Conservation (phyloP, 2,329 filamentous ascomycete genomes). For the Aspergillus sergii region DNA sequence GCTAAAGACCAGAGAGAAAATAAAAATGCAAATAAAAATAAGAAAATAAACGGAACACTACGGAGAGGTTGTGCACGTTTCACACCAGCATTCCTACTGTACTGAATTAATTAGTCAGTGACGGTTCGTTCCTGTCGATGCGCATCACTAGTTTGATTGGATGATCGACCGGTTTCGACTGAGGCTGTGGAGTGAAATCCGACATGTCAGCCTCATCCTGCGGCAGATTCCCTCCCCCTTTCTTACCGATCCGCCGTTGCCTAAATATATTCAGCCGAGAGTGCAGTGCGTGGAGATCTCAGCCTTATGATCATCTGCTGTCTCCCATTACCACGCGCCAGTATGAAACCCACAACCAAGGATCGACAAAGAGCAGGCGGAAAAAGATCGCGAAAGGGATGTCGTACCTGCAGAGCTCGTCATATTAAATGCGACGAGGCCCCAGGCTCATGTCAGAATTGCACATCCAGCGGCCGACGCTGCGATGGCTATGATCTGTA, state of each 20-base stretch:
- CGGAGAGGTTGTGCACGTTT: too few relatives aligned
- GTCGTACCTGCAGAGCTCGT: not conserved
- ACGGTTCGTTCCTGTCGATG: not conserved
- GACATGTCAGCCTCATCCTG: too few relatives aligned
- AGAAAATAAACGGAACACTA: too few relatives aligned
- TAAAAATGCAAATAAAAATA: too few relatives aligned
- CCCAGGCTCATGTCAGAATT: not conserved
- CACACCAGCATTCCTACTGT: too few relatives aligned
- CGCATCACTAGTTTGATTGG: not conserved
- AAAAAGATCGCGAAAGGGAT: not conserved
- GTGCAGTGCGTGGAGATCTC: not conserved
- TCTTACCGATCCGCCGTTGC: not conserved
- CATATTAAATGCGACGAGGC: not conserved
- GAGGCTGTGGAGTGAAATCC: not conserved
- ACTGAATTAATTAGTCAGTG: not conserved
- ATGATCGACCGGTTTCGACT: not conserved
- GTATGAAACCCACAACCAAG: not conserved
- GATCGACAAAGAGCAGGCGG: not conserved
- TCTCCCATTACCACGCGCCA: too few relatives aligned
- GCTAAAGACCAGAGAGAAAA: too few relatives aligned
- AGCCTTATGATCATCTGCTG: not conserved
- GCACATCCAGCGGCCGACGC: not conserved
- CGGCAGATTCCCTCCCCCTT: too few relatives aligned
- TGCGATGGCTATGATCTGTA: conserved; percentile 9
- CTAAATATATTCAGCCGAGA: not conserved